Evolutionary conservation across 306 rosid genomes (phyloP), one percentile per base, ranked within the genome.

Genomic region (Aeschynomene evenia): DNA sequence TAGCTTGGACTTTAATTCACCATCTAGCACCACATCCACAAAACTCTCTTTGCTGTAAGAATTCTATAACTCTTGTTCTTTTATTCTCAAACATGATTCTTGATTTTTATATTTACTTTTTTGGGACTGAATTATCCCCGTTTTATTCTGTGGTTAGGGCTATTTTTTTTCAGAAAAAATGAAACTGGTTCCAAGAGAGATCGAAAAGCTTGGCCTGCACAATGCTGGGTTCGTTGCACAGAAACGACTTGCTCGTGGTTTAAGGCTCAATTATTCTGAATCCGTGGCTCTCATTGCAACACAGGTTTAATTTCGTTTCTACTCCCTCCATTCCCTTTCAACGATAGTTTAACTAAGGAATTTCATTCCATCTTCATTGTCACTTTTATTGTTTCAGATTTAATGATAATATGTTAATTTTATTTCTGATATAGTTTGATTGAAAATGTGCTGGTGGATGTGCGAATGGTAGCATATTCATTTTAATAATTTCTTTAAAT

Each of bases 191-290:
- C 97, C 91, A 0, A 84, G 89, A 77, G 98, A 94, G 78, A 71
- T 81, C 20, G 98, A 90, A 33, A 90, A 94, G 72, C 76, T 90
- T 52, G 55, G 29, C 20, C 79, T 94, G 2, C 91, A 91, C 65
- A 84, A 76, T 81, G 97, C 96, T 43, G 98, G 98, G 4, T 94
- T 18, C 71, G 86, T 94, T 18, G 96, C 98, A 0, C 98, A 90
- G 87, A 94, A 94, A 78, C 97, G 98, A 51, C 97, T 90, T 62
- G 97, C 98, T 79, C 97, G 99, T 65, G 91, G 99, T 42, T 80
- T 91, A 78, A 83, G 80, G 72, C 89, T 94, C 62, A 94, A 91
- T 76, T 85, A 83, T 50, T 39, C 85, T 53, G 92, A 94, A 91
- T 79, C 97, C 34, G 85, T 87, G 3, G 96, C 97, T 34, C 97